These are phyloP conservation scores for Rhodosporidiobolus sp. DNA, from an alignment of 768 basidiomycete species.

Conservation along the genomic window DNA sequence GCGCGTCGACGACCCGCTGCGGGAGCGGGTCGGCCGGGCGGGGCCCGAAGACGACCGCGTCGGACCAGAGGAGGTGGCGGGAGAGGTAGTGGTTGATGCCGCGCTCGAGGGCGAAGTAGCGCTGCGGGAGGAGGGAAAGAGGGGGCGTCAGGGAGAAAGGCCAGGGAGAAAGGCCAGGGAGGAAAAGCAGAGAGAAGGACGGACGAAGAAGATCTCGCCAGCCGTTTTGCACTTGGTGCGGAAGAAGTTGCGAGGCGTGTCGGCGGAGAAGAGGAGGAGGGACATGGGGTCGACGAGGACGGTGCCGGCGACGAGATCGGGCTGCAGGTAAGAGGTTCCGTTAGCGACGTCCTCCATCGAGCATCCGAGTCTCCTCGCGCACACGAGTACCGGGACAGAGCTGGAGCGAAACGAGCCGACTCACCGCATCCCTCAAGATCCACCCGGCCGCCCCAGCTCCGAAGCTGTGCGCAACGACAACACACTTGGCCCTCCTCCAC, in stretches of 20 bases:
- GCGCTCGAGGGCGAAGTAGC: constrained; percentile 35
- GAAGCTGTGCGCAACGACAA: constrained; percentile 27
- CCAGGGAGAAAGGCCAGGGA: not conserved
- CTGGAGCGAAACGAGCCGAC: not conserved
- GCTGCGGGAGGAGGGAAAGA: not conserved
- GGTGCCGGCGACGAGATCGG: constrained; percentile 30
- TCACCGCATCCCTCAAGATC: constrained; percentile 31
- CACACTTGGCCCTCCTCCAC: constrained; percentile 35
- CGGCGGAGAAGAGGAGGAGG: constrained; percentile 26
- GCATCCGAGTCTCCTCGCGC: too few relatives aligned
- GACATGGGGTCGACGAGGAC: constrained; percentile 38
- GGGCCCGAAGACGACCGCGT: constrained; percentile 21
- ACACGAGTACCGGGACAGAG: not conserved
- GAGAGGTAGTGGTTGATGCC: constrained; percentile 37
- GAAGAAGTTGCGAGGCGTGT: constrained; percentile 34
- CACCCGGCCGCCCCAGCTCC: constrained; percentile 27
- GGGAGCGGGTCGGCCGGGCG: constrained; percentile 18
- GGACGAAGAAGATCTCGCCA: constrained; percentile 35
- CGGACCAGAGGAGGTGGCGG: constrained; percentile 30
- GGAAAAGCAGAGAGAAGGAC: not conserved
- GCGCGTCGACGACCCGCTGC: not conserved
- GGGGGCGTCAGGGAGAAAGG: too few relatives aligned
- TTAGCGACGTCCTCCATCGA: too few relatives aligned
- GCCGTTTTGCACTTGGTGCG: constrained; percentile 22
- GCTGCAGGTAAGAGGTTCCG: not conserved